These are phyloP conservation scores for Gillenia trifoliata DNA, from an alignment of 306 rosid species.

Conservation along the genomic window DNA sequence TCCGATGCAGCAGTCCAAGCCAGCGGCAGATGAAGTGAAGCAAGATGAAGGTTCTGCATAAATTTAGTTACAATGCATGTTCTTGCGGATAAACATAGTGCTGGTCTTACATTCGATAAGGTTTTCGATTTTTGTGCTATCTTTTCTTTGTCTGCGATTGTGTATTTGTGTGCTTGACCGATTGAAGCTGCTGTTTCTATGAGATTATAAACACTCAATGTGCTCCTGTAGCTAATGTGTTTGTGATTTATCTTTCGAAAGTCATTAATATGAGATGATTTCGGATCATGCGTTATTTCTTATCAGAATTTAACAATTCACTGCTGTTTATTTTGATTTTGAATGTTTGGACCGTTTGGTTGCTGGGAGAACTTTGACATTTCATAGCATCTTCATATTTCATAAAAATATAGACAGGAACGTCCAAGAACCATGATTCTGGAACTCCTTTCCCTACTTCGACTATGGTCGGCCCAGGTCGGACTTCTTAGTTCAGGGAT, in stretches of 20 bases:
- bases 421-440: neutral
- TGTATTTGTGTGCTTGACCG: neutral
- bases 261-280: slow-evolving; percentile 1
- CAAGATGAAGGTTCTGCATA: slow-evolving; percentile 66
- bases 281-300: neutral
- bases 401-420: neutral
- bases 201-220: neutral
- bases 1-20: slow-evolving; percentile 43
- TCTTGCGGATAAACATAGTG: slow-evolving; percentile 20
- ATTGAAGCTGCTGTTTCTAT: neutral
- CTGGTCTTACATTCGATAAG: slow-evolving; percentile 4
- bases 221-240: slow-evolving; percentile 7
- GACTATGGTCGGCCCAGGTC: neutral
- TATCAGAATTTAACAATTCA: neutral
- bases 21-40: slow-evolving; percentile 46
- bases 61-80: slow-evolving; percentile 17
- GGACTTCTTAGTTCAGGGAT: too few relatives aligned
- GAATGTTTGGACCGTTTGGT: neutral
- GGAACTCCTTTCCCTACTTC: neutral
- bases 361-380: neutral
- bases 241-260: neutral
- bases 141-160: neutral
- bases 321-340: neutral
- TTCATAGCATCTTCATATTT: neutral
- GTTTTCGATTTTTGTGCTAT: neutral